Base-by-base conservation (phyloP, 1,139 yeast genomes). In the Candida anutae region DNA sequence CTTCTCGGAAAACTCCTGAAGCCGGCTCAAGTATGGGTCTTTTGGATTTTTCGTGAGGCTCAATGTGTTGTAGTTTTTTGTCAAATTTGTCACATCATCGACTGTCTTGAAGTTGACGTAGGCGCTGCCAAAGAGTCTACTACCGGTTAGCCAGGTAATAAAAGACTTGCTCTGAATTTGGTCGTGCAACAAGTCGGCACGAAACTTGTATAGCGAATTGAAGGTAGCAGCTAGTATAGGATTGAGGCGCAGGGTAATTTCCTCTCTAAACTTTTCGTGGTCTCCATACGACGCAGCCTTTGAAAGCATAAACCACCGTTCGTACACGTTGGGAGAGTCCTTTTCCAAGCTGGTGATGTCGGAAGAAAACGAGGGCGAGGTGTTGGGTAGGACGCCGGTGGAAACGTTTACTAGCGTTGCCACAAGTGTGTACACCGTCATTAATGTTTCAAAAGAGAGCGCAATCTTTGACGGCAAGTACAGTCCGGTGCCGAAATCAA, bases 71-170 rank as follows among this genome's bases (percentile, higher is more conserved):
- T 22, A 33, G 24, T 46, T 43, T 3, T 37, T 37, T 2, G 29
- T 23, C 13, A 51, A 38, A 22, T 39, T 39, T 6, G 60, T 51
- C 10, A 49, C 35, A 13, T 33, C 18, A 3, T 32, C 38, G 5
- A 37, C 35, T 2, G 59, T 49, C 23, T 50, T 41, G 21, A 43
- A 51, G 6, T 34, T 38, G 13, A 48, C 29, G 34, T 58, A 58
- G 22, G 45, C 36, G 23, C 50, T 50, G 13, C 48, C 42, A 16
- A 51, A 45, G 23, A 55, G 48, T 15, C 45, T 37, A 30, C 55
- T 58, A 0, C 55, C 57, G 1, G 66, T 58, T 25, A 63, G 38
- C 70, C 70, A 63, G 27, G 53, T 53, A 30, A 62, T 47, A 26
- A 64, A 58, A 3, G 68, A 59, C n/a, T 50, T 43, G 35, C 45